Evolutionary conservation across 2,329 filamentous ascomycete species (phyloP).

Genomic region (Botrytis sinoallii): DNA sequence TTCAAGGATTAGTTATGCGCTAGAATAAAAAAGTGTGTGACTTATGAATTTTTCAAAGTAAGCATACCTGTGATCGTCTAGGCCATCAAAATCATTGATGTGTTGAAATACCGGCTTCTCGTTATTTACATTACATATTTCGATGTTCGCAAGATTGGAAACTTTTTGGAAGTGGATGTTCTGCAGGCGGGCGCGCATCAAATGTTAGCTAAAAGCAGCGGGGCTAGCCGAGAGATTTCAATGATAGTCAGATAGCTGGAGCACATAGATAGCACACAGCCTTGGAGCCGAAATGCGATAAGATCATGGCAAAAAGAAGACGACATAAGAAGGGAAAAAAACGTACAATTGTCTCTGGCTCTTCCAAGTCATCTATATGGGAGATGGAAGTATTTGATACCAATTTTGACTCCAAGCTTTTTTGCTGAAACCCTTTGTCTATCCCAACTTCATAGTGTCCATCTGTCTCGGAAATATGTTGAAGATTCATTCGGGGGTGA

Average conservation of each 20-base stretch:
- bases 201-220: slow-evolving; percentile 16
- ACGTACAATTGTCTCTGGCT: not conserved
- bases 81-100: slow-evolving; percentile 12
- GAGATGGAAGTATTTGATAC: not conserved
- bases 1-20: slow-evolving; percentile 4
- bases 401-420: not conserved
- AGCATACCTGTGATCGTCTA: slow-evolving; percentile 7
- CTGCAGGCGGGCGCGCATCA: slow-evolving; percentile 1
- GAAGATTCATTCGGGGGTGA: slow-evolving; percentile 3
- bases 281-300: not conserved
- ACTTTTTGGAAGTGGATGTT: slow-evolving; percentile 19
- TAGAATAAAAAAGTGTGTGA: not conserved
- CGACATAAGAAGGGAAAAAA: not conserved
- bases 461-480: slow-evolving; percentile 12
- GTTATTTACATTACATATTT: not conserved
- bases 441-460: not conserved
- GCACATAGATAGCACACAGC: not conserved
- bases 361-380: slow-evolving; percentile 1
- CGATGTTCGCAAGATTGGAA: not conserved
- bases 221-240: slow-evolving; percentile 4
- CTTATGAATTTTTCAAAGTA: not conserved
- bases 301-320: not conserved
- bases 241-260: not conserved
- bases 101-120: not conserved
- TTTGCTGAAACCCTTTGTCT: not conserved